These are phyloP conservation scores for Handroanthus guayacan DNA, from an alignment of 257 asterid species.

Conservation along the genomic window DNA sequence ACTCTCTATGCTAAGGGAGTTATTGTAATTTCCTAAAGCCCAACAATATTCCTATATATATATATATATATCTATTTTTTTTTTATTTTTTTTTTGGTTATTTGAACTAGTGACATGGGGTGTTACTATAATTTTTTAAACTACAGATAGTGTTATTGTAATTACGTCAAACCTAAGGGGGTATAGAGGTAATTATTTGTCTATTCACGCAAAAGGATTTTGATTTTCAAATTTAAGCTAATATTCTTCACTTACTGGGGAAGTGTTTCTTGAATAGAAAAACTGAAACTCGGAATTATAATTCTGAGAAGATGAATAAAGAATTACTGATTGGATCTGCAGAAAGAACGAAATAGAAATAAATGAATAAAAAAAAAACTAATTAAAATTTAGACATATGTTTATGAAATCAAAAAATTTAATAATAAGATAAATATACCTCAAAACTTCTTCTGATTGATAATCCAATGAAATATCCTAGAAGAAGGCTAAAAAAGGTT, in stretches of 20 bases:
- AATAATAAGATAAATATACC: slow-evolving; percentile 15
- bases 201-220: no score
- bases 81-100: no score
- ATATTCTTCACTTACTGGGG: slow-evolving; percentile 29
- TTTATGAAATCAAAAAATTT: background rate
- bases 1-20: no score
- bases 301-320: slow-evolving; percentile 15
- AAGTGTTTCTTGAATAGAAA: slow-evolving; percentile 28
- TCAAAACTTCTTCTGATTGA: slow-evolving; percentile 30
- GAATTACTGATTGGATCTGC: slow-evolving; percentile 23
- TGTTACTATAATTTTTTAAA: no score
- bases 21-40: no score
- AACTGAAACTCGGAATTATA: slow-evolving; percentile 22
- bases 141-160: no score
- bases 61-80: no score
- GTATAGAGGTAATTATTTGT: no score
- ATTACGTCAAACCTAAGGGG: no score
- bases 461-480: slow-evolving; percentile 40
- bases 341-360: background rate
- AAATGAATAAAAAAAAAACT: background rate
- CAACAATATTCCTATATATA: no score
- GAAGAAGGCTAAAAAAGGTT: slow-evolving; percentile 32
- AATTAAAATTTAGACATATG: background rate
- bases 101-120: no score
- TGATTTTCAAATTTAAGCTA: no score